Evolutionary conservation across 257 asterid genomes (phyloP), one percentile per base, ranked within the genome.

Genomic region (Solanum dulcamara): DNA sequence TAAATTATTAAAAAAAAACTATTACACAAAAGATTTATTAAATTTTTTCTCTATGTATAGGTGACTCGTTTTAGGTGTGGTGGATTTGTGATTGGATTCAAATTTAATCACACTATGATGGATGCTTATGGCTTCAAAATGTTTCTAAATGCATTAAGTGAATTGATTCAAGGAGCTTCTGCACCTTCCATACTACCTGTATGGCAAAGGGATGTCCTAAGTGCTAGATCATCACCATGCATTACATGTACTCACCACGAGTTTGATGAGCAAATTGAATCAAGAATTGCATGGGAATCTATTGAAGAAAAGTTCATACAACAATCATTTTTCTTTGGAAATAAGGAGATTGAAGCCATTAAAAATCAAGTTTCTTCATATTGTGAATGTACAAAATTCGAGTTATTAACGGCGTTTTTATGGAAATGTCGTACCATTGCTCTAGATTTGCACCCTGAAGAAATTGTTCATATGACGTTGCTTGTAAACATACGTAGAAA

Each of bases 221-320:
- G 2, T 22, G 85, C 83, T 13, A 79, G 64, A 53, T 53, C 83
- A 79, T 4, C 59, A 26, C 83, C 64, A 48, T 13, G 9, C 26
- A 82, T 86, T 28, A 88, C 90, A 46, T 81, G 81, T 38, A 32
- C 24, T 3, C 89, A 88, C 79, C 10, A 44, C 26, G 90, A 88
- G 51, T 88, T 44, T 14, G 85, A 83, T 9, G 84, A 26, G n/a
- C 24, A 13, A 15, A 37, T 22, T 62, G 37, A 24, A 33, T n/a
- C 15, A 60, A 74, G 3, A 57, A 55, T 40, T 44, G 42, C 59
- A 15, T 30, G n/a, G 28, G 44, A 82, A 62, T 62, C 37, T 5
- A 28, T 62, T 18, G 71, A 62, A 62, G 71, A 62, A n/a, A 60
- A 60, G 18, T 60, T 60, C 35, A 60, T 62, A 62, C 70, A 62